Percentiles rank a stretch among this genome's conserved stretches.
Evolutionary conservation across 768 basidiomycete genomes (phyloP).

Genomic region (Gautieria morchelliformis): DNA sequence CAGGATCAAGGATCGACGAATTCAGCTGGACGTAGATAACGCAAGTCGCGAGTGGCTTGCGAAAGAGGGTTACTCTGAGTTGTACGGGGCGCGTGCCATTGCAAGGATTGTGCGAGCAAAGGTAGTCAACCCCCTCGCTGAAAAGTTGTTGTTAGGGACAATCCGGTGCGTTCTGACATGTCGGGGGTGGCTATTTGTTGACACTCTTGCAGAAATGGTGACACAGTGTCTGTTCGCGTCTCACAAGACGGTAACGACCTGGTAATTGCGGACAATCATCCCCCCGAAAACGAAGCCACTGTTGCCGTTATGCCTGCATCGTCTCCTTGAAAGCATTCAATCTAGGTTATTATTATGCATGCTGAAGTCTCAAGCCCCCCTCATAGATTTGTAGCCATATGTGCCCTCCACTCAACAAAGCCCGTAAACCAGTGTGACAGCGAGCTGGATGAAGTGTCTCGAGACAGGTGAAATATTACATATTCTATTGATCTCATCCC

Average conservation of each 20-base stretch:
- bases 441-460: no score
- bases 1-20: conserved; percentile 53
- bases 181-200: background rate
- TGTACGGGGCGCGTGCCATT: conserved; percentile 83
- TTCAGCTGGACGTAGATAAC: conserved; percentile 60
- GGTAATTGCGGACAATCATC: conserved; percentile 55
- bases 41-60: conserved; percentile 62
- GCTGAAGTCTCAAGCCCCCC: background rate
- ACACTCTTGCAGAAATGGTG: conserved; percentile 44
- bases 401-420: no score
- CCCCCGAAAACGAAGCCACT: conserved; percentile 26
- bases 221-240: conserved; percentile 50
- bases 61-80: conserved; percentile 67
- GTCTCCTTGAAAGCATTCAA: no score
- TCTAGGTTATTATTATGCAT: background rate
- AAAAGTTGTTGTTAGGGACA: conserved; percentile 68
- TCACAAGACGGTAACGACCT: conserved; percentile 31
- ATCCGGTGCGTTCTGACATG: conserved; percentile 42
- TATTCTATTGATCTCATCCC: no score
- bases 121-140: conserved; percentile 75
- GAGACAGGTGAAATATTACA: no score
- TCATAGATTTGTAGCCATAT: no score
- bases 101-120: conserved; percentile 77
- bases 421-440: no score
- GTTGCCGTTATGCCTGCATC: no score